Base-by-base conservation (phyloP, 108 stramenopile species). In the Skeletonema costatum region DNA sequence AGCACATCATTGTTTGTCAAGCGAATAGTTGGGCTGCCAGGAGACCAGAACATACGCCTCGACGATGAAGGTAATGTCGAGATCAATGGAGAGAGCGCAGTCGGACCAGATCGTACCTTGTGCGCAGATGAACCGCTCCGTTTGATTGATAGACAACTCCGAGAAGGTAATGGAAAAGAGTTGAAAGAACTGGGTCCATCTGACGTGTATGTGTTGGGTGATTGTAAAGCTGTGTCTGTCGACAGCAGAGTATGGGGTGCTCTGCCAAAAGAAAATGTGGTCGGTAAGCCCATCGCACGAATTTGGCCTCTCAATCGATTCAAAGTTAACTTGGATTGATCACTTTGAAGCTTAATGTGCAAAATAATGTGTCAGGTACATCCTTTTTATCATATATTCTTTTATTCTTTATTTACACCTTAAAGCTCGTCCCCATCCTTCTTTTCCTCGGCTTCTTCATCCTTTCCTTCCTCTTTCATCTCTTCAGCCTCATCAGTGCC, bases 161-260 rank as follows among this genome's bases (percentile, higher is more conserved):
- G 75, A 59, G 65, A 74, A 38, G 77, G 82, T 8, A 83, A 75
- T 19, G 82, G 82, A 2, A 83, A 63, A 60, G 35, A 75, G 11
- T 70, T 81, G 12, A 41, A 30, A 11, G 53, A 42, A 35, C 39
- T 81, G 19, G 72, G 72, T n/a, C 59, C 68, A 32, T 67, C 65
- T 64, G 82, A 83, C 7, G 68, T 70, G 29, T 85, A 85, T 65
- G 84, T 85, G 2, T 76, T 85, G 35, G 84, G 84, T 21, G 84
- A 85, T 48, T 85, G 84, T 60, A 80, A 80, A 48, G 79, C 73
- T n/a, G 80, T 76, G 12, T 65, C 62, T 16, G 80, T 85, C 14
- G 84, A 85, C 25, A 81, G 80, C 14, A 75, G 84, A 72, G 78
- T 76, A 0, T 85, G 70, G 60, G 84, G 84, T 35, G 31, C 66